phyloP scores from a whole-genome alignment of 305 asterid species.

The Solanum hybrid region DNA sequence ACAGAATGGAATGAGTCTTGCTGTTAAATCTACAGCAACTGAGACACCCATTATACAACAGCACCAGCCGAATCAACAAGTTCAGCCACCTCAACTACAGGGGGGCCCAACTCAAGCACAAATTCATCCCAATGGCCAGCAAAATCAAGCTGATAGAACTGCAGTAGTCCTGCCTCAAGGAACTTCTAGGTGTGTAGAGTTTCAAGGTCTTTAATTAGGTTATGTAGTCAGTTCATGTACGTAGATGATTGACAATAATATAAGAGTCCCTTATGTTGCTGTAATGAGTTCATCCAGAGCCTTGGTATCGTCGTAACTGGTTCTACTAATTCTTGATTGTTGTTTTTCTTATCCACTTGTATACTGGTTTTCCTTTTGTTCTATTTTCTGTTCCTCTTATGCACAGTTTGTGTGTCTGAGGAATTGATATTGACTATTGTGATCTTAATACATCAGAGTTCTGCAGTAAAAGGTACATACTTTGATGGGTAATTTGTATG shows the following conservation, averaged over 20 bases:
- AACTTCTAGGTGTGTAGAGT: slow-evolving; percentile 94
- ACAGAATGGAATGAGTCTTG: slow-evolving; percentile 39
- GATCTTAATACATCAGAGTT: neutral
- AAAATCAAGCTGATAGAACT: slow-evolving; percentile 54
- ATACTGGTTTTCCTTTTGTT: slow-evolving; percentile 1
- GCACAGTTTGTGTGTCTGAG: slow-evolving; percentile 15
- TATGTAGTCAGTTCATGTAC: slow-evolving; percentile 42
- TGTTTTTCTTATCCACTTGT: slow-evolving; percentile 22
- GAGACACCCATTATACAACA: slow-evolving; percentile 39
- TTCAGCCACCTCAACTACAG: slow-evolving; percentile 50
- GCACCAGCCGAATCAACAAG: slow-evolving; percentile 29
- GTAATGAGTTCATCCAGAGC: slow-evolving; percentile 29
- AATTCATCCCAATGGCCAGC: slow-evolving; percentile 51
- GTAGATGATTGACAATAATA: slow-evolving; percentile 28
- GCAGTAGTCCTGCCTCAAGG: slow-evolving; percentile 88
- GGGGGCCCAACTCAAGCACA: slow-evolving; percentile 43
- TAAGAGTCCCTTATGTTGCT: slow-evolving; percentile 34
- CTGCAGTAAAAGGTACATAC: neutral
- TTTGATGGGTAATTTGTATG: neutral
- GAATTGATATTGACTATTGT: slow-evolving; percentile 7
- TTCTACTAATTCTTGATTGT: slow-evolving; percentile 21
- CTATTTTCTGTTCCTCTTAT: neutral
- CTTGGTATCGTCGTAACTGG: slow-evolving; percentile 18
- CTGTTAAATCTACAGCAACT: slow-evolving; percentile 23
- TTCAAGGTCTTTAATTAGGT: slow-evolving; percentile 76